Evolutionary conservation across 495 filamentous ascomycete genomes (phyloP), one percentile per base, ranked within the genome.

Genomic region (Penicillium manginii): DNA sequence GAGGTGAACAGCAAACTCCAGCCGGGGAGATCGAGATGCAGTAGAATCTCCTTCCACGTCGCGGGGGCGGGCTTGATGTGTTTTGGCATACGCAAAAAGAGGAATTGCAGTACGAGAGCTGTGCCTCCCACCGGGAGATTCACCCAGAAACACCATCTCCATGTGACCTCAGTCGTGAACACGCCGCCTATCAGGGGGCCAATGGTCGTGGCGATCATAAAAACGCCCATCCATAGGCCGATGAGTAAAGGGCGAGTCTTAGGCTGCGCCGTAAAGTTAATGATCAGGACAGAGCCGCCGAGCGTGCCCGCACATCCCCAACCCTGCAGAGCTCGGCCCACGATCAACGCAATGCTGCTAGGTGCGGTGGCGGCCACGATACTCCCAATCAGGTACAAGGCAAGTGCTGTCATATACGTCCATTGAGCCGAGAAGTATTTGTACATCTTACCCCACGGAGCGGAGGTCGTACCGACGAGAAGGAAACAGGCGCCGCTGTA

Each of bases 241-340:
- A 74, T 77, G 53, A 77, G 80, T 3, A 78, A 63, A 1, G 83
- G 79, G 17, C 81, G 73, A 48, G 76, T 78, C 31, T 72, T 67
- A 12, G 81, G 73, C 1, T 72, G 70, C 2, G 78, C 73, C 0
- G 71, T 54, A 52, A 79, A 70, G 22, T 72, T 76, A 37, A 84
- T 73, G 57, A 84, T 71, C 7, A 48, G 63, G 23, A 51, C 53
- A 2, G 22, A 52, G 0, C 69, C 69, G 2, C 32, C 45, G 1
- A 37, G 19, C 15, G 72, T 50, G 10, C 72, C 72, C 6, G 66
- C 63, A 10, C 48, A 62, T 15, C 89, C 90, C 17, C 91, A 53
- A 10, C 90, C 90, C 12, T 88, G 83, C 47, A 93, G 77, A 15
- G 89, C 88, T 18, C 90, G 83, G 2, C 91, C 90, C 50, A 91